Base-by-base conservation (phyloP, 768 basidiomycete species). In the Lactarius akahatsu region DNA sequence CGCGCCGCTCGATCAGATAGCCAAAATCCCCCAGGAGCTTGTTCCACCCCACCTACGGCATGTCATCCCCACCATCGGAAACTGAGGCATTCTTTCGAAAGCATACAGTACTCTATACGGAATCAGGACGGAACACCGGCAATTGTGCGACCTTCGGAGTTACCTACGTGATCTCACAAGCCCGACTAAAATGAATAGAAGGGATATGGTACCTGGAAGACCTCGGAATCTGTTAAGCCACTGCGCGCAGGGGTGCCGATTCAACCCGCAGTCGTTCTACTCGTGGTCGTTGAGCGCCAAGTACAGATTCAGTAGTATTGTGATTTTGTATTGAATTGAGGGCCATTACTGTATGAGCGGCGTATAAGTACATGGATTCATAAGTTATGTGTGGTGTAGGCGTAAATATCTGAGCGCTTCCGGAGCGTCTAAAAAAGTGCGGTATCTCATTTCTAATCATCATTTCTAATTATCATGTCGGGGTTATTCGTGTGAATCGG, bases 1-100 rank as follows among this genome's bases (percentile, higher is more conserved):
- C 7, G 90, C 90, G 11, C 91, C 91, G 1, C 72, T 91, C 67
- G 88, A 90, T 40, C 70, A 66, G 60, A 66, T 71, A 41, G 70
- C 69, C 13, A 59, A 57, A 26, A 66, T 71, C 47, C 70, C 70
- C 11, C 41, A 65, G 0, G 68, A 69, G 36, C 65, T 71, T 7
- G 68, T 71, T 7, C 68, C 70, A 26, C 60, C 69, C 10, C 70
- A 71, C 56, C 65, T 71, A 23, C 64, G 68, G 11, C 38, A 50
- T n/a, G 34, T 71, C 28, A 62, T 71, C 11, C 70, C 70, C 16
- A 71, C 68, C n/a, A 61, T 69, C n/a, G 68, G 60, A 18, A 52
- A 41, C 34, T 69, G 64, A 67, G 1, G 52, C 32, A 16, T 18
- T 41, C 40, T 10, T n/a, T 41, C 8, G 32, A 20, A 13, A 11